Percentiles rank a stretch among this genome's conserved stretches.
phyloP scores from a whole-genome alignment of 2,329 filamentous ascomycete genomes.

The Helicocarpus griseus region DNA sequence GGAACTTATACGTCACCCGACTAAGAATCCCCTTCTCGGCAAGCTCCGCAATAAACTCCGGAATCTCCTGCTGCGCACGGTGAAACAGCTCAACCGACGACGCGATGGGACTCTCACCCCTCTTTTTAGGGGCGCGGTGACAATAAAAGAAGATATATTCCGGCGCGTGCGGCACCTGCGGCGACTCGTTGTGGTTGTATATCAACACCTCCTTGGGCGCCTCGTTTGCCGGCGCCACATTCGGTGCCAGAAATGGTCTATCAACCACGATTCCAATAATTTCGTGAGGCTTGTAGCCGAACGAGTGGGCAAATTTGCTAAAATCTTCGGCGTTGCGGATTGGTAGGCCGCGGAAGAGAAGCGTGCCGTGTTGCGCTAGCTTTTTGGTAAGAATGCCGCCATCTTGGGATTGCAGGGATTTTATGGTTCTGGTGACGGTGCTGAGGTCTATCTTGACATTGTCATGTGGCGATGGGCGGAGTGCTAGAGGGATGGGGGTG shows the following conservation, averaged over 20 bases:
- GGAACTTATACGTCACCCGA: conserved; percentile 33
- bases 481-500: conserved; percentile 32
- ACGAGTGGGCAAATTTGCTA: conserved; percentile 42
- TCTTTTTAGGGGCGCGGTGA: neutral
- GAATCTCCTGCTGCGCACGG: conserved; percentile 37
- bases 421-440: conserved; percentile 27
- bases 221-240: conserved; percentile 41
- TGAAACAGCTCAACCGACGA: conserved; percentile 40
- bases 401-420: conserved; percentile 26
- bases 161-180: conserved; percentile 41
- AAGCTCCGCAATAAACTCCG: conserved; percentile 33
- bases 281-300: conserved; percentile 40
- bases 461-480: conserved; percentile 21
- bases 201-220: conserved; percentile 21
- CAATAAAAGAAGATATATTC: conserved; percentile 44
- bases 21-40: conserved; percentile 38
- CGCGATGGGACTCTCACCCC: conserved; percentile 29
- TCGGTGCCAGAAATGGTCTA: conserved; percentile 35
- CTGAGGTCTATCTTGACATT: conserved; percentile 22
- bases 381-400: conserved; percentile 28
- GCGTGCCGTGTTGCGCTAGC: conserved; percentile 36
- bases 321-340: conserved; percentile 1
- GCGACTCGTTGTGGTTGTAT: conserved; percentile 1
- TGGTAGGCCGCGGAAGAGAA: conserved; percentile 21
- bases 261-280: conserved; percentile 44